A percentile compares a stretch with the other conserved stretches of the same genome.
Evolutionary conservation across 169 alveolate genomes (phyloP).

Genomic region (Eimeria brunetti): DNA sequence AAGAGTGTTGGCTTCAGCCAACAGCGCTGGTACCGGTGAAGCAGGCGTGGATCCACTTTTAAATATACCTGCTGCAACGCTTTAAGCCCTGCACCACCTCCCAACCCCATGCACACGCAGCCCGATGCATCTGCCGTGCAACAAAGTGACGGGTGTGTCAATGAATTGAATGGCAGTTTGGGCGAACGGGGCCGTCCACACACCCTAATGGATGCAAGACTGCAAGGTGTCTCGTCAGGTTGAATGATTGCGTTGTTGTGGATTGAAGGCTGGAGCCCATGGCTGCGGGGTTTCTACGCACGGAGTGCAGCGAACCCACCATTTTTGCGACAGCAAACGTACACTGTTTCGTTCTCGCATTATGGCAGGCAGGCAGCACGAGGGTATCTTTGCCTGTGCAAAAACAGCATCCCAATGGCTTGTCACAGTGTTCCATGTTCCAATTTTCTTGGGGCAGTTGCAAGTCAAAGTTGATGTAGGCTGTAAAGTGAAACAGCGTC

Average conservation of each 20-base stretch:
- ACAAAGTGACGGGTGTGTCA: background rate
- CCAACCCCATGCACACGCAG: background rate
- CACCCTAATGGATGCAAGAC: background rate
- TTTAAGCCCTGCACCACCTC: no score
- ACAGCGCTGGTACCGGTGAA: background rate
- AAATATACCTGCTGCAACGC: background rate
- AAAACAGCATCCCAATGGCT: background rate
- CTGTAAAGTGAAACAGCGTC: background rate
- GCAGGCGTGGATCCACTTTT: background rate
- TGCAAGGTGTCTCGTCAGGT: background rate
- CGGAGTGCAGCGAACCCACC: background rate
- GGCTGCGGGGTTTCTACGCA: background rate
- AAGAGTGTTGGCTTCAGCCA: background rate
- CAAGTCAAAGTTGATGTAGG: no score
- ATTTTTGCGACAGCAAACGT: background rate
- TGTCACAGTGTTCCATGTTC: background rate
- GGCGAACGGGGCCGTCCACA: background rate
- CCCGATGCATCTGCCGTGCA: background rate
- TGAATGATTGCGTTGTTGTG: background rate
- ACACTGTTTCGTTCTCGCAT: background rate
- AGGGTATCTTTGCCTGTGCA: background rate
- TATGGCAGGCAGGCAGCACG: background rate
- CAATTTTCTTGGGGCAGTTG: background rate
- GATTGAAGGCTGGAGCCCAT: background rate
- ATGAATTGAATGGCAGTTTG: background rate